Evolutionary conservation across 2,329 filamentous ascomycete species (phyloP), one percentile per base, ranked within the genome.

Genomic region (Penicillium italicum): DNA sequence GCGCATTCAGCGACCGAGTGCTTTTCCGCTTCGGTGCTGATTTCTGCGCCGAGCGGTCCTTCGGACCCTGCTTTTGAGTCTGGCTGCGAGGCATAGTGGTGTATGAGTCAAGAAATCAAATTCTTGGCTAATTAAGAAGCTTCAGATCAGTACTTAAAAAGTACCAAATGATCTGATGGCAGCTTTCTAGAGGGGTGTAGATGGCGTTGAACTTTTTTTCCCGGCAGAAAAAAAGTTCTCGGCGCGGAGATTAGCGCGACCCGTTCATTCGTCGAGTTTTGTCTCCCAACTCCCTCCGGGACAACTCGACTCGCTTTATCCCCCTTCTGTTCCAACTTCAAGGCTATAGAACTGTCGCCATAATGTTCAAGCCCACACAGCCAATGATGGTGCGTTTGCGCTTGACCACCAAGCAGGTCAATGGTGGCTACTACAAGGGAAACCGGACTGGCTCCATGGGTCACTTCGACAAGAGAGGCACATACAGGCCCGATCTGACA

Each of bases 381-480:
- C 69, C 74, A 33, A 85, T 96, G 67, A 81, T 82, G 66, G 80
- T 85, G 72, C 82, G 84, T 55, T 83, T 91, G 75, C 91, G 93
- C 70, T 84, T 99, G 69, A 97, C 90, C 12, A 96, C 93, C 64
- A 99, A 99, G 78, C 87, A 94, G 76, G 87, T 93, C 72, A 89
- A 88, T 73, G 90, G 91, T 71, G 93, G 92, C 65, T 99, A 87
- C 84, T 99, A 99, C 85, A 97, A 97, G 82, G 94, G 94, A 72
- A 97, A 89, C 67, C 83, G 92, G 44, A 88, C 91, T 0, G 94
- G 94, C 1, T 85, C 89, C 40, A 91, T 95, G 85, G 94, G 94
- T 73, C 84, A 85, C 71, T 94, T 93, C 74, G 87, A 87, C 49
- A 71, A 71, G 56, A 73, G 71, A 59, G 73, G 74, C 57, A 69